A percentile compares a stretch with the other conserved stretches of the same genome.
Conservation (phyloP, 768 basidiomycete genomes). For the Trametes sanguinea region DNA sequence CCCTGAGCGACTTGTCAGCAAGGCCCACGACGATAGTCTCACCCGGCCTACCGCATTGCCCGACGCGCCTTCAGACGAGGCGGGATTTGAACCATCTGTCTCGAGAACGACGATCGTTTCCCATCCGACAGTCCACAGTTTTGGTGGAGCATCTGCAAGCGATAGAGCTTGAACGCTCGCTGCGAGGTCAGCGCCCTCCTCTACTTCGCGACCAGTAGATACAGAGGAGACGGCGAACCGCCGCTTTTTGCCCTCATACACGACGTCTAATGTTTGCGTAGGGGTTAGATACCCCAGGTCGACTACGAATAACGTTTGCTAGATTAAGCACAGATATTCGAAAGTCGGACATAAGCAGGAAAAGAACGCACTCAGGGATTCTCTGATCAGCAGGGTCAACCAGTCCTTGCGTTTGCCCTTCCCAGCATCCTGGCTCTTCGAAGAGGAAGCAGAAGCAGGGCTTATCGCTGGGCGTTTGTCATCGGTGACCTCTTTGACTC, state of each 20-base stretch:
- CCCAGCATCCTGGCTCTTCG: constrained; percentile 15
- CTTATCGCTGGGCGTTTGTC: constrained; percentile 8
- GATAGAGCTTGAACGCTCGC: constrained; percentile 45
- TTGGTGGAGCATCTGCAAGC: constrained; percentile 37
- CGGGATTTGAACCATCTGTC: constrained; percentile 30
- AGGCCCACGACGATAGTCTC: not conserved
- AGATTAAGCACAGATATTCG: not conserved
- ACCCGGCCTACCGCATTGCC: constrained; percentile 14
- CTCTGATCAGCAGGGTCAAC: constrained; percentile 66
- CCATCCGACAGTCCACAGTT: constrained; percentile 69
- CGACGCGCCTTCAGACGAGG: constrained; percentile 16
- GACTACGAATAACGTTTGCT: constrained; percentile 43
- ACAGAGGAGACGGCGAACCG: constrained; percentile 58
- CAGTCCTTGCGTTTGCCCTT: constrained; percentile 56
- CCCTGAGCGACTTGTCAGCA: constrained; percentile 34
- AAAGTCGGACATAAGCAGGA: constrained; percentile 5
- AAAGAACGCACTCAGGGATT: constrained; percentile 59
- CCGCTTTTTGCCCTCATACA: constrained; percentile 61
- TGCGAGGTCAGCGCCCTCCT: constrained; percentile 15
- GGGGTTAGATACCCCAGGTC: constrained; percentile 69
- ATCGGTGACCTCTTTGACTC: constrained; percentile 49
- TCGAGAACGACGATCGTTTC: constrained; percentile 56
- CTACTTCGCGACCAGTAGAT: constrained; percentile 29
- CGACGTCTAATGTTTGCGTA: constrained; percentile 60
- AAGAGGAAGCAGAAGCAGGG: not conserved